These are phyloP conservation scores for Rubia tinctorum DNA, from an alignment of 305 asterid species.

Conservation along the genomic window DNA sequence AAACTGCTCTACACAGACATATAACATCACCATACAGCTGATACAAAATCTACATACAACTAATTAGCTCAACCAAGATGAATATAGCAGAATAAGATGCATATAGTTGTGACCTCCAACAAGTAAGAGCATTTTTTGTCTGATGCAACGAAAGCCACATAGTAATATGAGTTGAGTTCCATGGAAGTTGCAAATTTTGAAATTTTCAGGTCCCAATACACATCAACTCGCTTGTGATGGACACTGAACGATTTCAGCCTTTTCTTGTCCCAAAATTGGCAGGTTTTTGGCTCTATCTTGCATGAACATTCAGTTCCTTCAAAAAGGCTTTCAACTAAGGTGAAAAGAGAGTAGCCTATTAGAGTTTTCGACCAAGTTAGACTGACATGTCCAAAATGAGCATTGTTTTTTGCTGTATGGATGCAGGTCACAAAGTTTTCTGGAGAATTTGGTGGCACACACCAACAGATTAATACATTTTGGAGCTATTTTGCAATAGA, in stretches of 20 bases:
- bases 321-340: slow-evolving; percentile 43
- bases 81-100: too few species aligned
- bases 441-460: slow-evolving; percentile 27
- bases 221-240: slow-evolving; percentile 55
- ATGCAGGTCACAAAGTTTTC: slow-evolving; percentile 63
- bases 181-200: slow-evolving; percentile 56
- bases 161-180: slow-evolving; percentile 61
- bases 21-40: too few species aligned
- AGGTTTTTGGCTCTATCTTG: slow-evolving; percentile 77
- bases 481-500: neutral
- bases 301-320: slow-evolving; percentile 49
- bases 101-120: slow-evolving; percentile 36
- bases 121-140: slow-evolving; percentile 46
- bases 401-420: slow-evolving; percentile 43
- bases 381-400: slow-evolving; percentile 32
- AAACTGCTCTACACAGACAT: too few species aligned
- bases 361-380: slow-evolving; percentile 70
- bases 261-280: slow-evolving; percentile 93
- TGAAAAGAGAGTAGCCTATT: slow-evolving; percentile 56
- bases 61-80: too few species aligned
- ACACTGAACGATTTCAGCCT: slow-evolving; percentile 62
- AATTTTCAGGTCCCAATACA: slow-evolving; percentile 71
- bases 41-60: too few species aligned
- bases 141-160: slow-evolving; percentile 55
- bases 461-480: neutral